A percentile compares a stretch with the other conserved stretches of the same genome.
Conservation (phyloP, 805 yeast genomes). For the Tetrapisispora namnaoensis region DNA sequence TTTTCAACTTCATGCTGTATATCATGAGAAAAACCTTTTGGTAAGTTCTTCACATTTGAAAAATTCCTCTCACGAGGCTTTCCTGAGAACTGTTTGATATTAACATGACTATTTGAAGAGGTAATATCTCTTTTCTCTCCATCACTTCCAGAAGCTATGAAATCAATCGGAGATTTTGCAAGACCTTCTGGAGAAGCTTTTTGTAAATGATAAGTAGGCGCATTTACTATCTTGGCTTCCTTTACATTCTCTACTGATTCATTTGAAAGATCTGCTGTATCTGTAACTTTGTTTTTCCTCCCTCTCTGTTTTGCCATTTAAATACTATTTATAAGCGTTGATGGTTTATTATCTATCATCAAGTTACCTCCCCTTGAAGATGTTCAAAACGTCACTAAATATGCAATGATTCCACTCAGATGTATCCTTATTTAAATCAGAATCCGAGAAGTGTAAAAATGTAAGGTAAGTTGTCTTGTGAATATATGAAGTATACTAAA, state of each 20-base stretch:
- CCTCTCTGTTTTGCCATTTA: neutral
- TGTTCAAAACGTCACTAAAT: too few species aligned
- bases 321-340: neutral
- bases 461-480: too few species aligned
- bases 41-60: constrained; percentile 25
- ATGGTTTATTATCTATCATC: too few species aligned
- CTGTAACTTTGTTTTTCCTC: neutral
- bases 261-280: too few species aligned
- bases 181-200: neutral
- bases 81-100: constrained; percentile 22
- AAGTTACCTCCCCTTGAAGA: too few species aligned
- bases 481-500: too few species aligned
- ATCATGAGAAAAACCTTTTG: constrained; percentile 22
- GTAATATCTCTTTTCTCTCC: neutral
- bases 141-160: neutral
- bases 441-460: too few species aligned
- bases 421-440: too few species aligned
- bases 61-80: constrained; percentile 26
- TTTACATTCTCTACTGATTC: too few species aligned
- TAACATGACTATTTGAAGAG: constrained; percentile 3
- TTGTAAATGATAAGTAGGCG: neutral
- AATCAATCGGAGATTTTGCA: neutral
- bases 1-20: constrained; percentile 9
- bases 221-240: too few species aligned
- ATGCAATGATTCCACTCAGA: too few species aligned